A percentile compares a stretch with the other conserved stretches of the same genome.
These are phyloP conservation scores for Nasturtium officinale DNA, from an alignment of 345 rosid genomes.

Conservation along the genomic window DNA sequence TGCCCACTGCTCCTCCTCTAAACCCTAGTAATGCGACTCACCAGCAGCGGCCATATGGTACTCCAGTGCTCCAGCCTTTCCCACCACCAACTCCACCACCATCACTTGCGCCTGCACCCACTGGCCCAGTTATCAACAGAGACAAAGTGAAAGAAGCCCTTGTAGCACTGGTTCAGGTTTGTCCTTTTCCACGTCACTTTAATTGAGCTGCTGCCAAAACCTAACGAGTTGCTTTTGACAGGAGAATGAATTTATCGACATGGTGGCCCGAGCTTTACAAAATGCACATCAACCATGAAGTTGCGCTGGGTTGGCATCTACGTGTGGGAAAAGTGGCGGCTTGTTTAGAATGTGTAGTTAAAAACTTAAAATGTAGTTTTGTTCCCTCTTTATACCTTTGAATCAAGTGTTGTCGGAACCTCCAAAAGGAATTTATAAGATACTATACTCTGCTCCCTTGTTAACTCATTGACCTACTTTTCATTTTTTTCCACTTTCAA, in stretches of 20 bases:
- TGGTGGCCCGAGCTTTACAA: slow-evolving; percentile 68
- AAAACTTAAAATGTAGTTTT: slow-evolving; percentile 36
- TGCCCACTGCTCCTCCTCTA: slow-evolving; percentile 63
- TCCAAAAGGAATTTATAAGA: slow-evolving; percentile 16
- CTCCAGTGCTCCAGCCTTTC: slow-evolving; percentile 92
- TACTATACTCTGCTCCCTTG: slow-evolving; percentile 15
- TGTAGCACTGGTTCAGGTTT: slow-evolving; percentile 72
- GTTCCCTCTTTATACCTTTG: slow-evolving; percentile 20
- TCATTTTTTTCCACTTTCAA: neutral
- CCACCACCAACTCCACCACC: slow-evolving; percentile 93
- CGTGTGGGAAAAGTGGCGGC: slow-evolving; percentile 16
- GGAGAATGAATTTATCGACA: slow-evolving; percentile 83
- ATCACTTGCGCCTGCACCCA: slow-evolving; percentile 70
- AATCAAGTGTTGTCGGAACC: slow-evolving; percentile 37
- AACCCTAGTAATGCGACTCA: slow-evolving; percentile 49
- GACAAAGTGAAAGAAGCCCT: slow-evolving; percentile 85
- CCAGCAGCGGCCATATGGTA: slow-evolving; percentile 68
- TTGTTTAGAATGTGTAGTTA: slow-evolving; percentile 36
- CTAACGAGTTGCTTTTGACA: slow-evolving; percentile 35
- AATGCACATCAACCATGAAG: slow-evolving; percentile 64
- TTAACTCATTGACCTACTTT: slow-evolving; percentile 4
- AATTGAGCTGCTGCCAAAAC: slow-evolving; percentile 11
- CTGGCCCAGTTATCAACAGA: slow-evolving; percentile 57
- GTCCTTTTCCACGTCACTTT: slow-evolving; percentile 36
- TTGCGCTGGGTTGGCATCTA: neutral